Evolutionary conservation across 2,329 filamentous ascomycete species (phyloP), one percentile per base, ranked within the genome.

Genomic region (Beauveria caledonica): DNA sequence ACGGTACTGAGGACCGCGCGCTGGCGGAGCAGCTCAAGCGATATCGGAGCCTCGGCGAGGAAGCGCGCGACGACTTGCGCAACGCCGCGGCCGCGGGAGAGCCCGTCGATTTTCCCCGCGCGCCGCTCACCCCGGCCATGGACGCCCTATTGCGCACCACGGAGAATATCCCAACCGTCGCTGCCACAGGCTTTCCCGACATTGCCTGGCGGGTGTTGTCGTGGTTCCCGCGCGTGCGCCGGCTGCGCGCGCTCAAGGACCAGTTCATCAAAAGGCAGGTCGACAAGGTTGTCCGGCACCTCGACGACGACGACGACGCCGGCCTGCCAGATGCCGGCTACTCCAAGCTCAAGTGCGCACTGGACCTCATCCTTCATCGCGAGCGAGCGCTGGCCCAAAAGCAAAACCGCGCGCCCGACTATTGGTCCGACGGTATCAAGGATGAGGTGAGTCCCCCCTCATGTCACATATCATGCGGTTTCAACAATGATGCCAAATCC

Each of bases 401-500:
- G 36, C 42, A 60, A 17, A 23, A 44, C 11, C 58, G 58, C 36
- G 29, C 48, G 23, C 58, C 58, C 27, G 51, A 39, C 15, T 60
- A 48, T 51, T 60, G 50, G 42, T 60, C 58, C n/a, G 40, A 51
- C n/a, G 10, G 17, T 2, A 55, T 60, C n/a, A 54, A 49, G 17
- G 46, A 53, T 9, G 51, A 58, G 17, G 46, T 51, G 39, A n/a
- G 13, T 17, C 13, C 8, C 15, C 33, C 25, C 27, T 48, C 40
- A 0, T 45, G 33, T 1, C 33, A 36, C 33, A 6, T 36, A 36
- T 36, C 33, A 36, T 36, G 33, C 33, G 33, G 51, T 42, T 42
- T 29, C 15, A 66, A 0, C 51, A 51, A n/a, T n/a, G n/a, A n/a
- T 7, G 63, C 63, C 11, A 67, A 71, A 25, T 63, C 63, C 25